phyloP scores from a whole-genome alignment of 345 rosid genomes.

The Ricinus communis region DNA sequence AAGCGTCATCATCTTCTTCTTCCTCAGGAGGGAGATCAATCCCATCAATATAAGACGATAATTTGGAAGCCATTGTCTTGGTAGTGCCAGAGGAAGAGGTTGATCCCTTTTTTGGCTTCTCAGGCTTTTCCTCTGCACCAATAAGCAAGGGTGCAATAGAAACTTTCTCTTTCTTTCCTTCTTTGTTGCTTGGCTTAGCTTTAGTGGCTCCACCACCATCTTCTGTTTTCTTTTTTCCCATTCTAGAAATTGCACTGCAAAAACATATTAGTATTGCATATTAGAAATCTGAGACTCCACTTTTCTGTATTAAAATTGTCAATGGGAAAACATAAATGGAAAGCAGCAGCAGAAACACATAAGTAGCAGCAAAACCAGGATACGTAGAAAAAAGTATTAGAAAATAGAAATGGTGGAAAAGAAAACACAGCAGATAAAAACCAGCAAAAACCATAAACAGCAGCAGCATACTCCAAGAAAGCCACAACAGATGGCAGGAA shows the following conservation, averaged over 20 bases:
- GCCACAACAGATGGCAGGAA: no score
- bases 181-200: conserved; percentile 53
- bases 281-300: no score
- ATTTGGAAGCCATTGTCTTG: conserved; percentile 53
- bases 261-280: no score
- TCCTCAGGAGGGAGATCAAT: conserved; percentile 92
- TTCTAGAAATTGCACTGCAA: conserved; percentile 19
- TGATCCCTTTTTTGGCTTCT: conserved; percentile 69
- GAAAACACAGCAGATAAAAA: no score
- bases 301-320: no score
- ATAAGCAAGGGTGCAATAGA: conserved; percentile 85
- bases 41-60: conserved; percentile 68
- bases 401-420: no score
- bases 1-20: conserved; percentile 38
- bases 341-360: no score
- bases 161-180: conserved; percentile 58
- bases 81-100: conserved; percentile 25
- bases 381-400: no score
- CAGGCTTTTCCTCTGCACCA: conserved; percentile 76
- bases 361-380: no score
- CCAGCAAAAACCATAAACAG: no score
- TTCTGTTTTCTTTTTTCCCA: conserved; percentile 80
- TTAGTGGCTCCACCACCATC: conserved; percentile 49
- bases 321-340: no score
- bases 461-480: no score